Evolutionary conservation across 805 yeast genomes (phyloP).

Genomic region (Yarrowia porcina): DNA sequence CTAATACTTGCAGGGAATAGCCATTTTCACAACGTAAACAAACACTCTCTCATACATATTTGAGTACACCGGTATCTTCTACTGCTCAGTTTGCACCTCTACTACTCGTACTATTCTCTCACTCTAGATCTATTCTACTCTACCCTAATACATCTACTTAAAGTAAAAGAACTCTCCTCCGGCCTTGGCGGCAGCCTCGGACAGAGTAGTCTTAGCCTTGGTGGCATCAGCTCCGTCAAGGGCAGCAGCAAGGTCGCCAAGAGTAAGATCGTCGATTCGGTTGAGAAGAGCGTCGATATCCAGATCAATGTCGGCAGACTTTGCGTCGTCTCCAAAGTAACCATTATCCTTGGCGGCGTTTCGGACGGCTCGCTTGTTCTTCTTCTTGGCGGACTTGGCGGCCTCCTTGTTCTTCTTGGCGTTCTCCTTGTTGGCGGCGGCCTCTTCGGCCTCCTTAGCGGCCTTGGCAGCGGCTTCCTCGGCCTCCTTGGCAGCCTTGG

Average conservation of each 20-base stretch:
- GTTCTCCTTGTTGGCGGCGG: conserved; percentile 63
- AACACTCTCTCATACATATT: too few species aligned
- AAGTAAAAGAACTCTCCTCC: conserved; percentile 25
- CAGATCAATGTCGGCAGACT: conserved; percentile 56
- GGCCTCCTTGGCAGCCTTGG: conserved; percentile 76
- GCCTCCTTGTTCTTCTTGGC: conserved; percentile 95
- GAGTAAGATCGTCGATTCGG: conserved; percentile 71
- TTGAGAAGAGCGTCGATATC: conserved; percentile 81
- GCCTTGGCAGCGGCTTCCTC: conserved; percentile 84
- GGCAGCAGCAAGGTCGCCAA: conserved; percentile 70
- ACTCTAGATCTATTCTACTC: not conserved
- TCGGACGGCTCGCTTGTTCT: conserved; percentile 88
- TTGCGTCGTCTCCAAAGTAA: conserved; percentile 69
- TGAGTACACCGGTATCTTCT: too few species aligned
- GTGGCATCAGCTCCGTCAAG: conserved; percentile 53
- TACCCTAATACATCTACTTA: not conserved
- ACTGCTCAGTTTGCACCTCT: too few species aligned
- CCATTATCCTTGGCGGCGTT: conserved; percentile 73
- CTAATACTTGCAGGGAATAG: too few species aligned
- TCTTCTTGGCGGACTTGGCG: conserved; percentile 87
- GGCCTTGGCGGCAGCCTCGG: conserved; percentile 53
- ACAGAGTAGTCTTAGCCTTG: conserved; percentile 57
- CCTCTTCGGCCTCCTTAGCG: conserved; percentile 67
- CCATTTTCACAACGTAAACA: too few species aligned
- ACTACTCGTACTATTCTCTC: not conserved